These are phyloP conservation scores for Rhodamnia rubescens DNA, from an alignment of 345 rosid genomes.

Conservation along the genomic window DNA sequence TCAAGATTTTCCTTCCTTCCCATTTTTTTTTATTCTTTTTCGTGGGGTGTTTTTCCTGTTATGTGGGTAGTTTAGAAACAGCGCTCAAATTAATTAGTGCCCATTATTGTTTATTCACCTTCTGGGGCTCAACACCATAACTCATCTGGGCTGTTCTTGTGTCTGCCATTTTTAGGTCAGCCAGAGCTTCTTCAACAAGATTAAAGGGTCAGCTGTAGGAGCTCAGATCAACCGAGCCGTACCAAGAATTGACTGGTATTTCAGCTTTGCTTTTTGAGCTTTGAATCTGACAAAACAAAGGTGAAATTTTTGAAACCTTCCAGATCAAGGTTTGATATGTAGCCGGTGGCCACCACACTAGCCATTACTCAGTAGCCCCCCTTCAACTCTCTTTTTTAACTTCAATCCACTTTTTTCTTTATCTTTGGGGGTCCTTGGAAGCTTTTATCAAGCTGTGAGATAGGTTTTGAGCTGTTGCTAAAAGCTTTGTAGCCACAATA, in stretches of 20 bases:
- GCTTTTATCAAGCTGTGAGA: not conserved
- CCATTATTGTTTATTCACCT: not conserved
- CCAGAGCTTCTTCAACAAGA: slow-evolving; percentile 13
- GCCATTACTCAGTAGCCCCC: not conserved
- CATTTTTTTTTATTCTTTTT: not conserved
- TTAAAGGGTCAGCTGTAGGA: not conserved
- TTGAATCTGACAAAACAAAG: not conserved
- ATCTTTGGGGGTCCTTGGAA: not conserved
- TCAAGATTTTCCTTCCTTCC: not conserved
- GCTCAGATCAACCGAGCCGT: slow-evolving; percentile 17
- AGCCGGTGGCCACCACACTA: not conserved
- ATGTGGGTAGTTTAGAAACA: not conserved
- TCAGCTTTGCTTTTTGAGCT: not conserved
- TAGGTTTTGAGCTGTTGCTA: not conserved
- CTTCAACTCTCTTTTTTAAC: not conserved
- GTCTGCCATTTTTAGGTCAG: slow-evolving; percentile 28
- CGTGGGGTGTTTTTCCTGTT: not conserved
- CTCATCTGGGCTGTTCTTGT: not conserved
- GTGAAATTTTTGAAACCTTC: not conserved
- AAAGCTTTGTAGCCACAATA: not conserved
- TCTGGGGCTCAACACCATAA: not conserved
- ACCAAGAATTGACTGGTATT: slow-evolving; percentile 9
- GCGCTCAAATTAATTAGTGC: not conserved
- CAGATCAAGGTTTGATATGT: not conserved
- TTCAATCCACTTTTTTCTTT: not conserved